Evolutionary conservation across 2,329 filamentous ascomycete genomes (phyloP).

Genomic region (Aspergillus hiratsukae): DNA sequence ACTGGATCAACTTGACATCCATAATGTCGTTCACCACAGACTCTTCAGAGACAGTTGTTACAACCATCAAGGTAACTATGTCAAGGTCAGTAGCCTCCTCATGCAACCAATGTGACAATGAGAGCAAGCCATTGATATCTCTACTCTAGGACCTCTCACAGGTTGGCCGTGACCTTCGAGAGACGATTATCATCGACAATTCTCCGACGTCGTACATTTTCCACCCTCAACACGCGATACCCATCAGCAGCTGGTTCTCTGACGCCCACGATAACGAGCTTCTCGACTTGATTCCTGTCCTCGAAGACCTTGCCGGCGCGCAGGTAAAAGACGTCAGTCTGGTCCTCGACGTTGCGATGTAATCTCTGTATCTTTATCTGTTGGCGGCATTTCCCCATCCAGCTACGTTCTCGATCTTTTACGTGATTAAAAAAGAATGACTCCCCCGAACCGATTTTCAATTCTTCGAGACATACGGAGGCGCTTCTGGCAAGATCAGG

Average conservation of each 20-base stretch:
- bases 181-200: slow-evolving; percentile 99
- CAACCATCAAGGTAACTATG: slow-evolving; percentile 98
- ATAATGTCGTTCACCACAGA: slow-evolving; percentile 91
- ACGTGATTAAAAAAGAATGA: slow-evolving; percentile 17
- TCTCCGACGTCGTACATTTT: slow-evolving; percentile 99
- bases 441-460: neutral
- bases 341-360: slow-evolving; percentile 82
- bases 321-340: slow-evolving; percentile 95
- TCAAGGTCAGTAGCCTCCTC: slow-evolving; percentile 57
- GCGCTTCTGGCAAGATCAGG: neutral
- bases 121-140: slow-evolving; percentile 10
- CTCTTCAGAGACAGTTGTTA: slow-evolving; percentile 98
- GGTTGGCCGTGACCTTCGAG: slow-evolving; percentile 88
- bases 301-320: slow-evolving; percentile 86
- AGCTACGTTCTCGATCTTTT: slow-evolving; percentile 18
- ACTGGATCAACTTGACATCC: slow-evolving; percentile 93
- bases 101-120: neutral
- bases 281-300: slow-evolving; percentile 92
- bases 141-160: slow-evolving; percentile 76
- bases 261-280: slow-evolving; percentile 99
- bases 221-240: slow-evolving; percentile 96
- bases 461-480: neutral
- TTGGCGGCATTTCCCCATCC: slow-evolving; percentile 25
- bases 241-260: slow-evolving; percentile 99
- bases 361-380: slow-evolving; percentile 32